These are phyloP conservation scores for Triticum timopheevii DNA, from an alignment of 176 grass and related monocot genomes.

Conservation along the genomic window DNA sequence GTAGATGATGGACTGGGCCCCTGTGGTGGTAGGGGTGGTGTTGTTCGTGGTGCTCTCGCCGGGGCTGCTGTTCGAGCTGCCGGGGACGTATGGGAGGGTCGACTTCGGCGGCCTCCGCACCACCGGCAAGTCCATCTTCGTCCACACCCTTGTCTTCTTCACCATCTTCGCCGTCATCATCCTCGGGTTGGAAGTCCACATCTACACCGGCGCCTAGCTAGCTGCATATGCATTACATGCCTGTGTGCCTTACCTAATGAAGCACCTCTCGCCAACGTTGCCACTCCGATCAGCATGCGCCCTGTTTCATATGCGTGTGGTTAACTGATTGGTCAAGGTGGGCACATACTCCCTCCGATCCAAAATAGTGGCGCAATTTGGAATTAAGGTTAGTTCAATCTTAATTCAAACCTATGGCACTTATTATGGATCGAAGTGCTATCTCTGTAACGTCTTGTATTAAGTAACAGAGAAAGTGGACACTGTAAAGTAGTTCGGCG, in stretches of 20 bases:
- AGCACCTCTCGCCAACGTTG: background rate
- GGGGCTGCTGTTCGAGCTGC: constrained; percentile 70
- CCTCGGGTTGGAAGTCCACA: constrained; percentile 58
- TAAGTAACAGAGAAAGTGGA: too few relatives aligned
- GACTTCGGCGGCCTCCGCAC: constrained; percentile 63
- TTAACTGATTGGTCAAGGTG: background rate
- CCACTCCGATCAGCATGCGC: background rate
- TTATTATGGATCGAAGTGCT: too few relatives aligned
- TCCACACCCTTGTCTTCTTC: constrained; percentile 87
- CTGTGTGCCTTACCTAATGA: background rate
- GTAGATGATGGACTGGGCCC: constrained; percentile 69
- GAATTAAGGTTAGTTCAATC: too few relatives aligned
- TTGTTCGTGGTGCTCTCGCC: constrained; percentile 72
- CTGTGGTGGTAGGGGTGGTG: constrained; percentile 66
- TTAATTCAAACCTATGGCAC: too few relatives aligned
- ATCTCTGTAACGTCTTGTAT: too few relatives aligned
- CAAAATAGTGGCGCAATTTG: too few relatives aligned
- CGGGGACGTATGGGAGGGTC: constrained; percentile 47
- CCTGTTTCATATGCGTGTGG: background rate
- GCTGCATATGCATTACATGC: background rate
- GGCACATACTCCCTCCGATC: background rate
- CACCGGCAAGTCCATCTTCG: constrained; percentile 56
- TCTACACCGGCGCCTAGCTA: constrained; percentile 55
- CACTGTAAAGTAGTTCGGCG: too few relatives aligned
- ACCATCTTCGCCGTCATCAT: constrained; percentile 52